A percentile compares a stretch with the other conserved stretches of the same genome.
These are phyloP conservation scores for Maudiozyma pseudohumilis DNA, from an alignment of 805 yeast genomes.

Conservation along the genomic window DNA sequence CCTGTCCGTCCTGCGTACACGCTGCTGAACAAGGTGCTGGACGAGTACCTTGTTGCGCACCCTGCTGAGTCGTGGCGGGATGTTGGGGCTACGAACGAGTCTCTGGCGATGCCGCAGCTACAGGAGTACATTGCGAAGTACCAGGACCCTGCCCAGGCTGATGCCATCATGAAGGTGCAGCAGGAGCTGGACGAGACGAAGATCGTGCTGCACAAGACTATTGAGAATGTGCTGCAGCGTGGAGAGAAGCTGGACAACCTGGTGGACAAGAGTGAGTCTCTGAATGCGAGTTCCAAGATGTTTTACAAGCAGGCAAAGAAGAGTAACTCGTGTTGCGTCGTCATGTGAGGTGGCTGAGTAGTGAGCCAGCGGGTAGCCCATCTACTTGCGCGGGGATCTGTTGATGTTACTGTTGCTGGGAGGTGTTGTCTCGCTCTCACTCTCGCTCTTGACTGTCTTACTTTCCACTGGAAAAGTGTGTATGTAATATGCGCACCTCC, in stretches of 20 bases:
- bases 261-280: slow-evolving; percentile 91
- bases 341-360: too few species aligned
- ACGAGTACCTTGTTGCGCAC: slow-evolving; percentile 77
- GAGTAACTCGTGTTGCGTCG: slow-evolving; percentile 79
- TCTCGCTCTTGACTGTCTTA: too few species aligned
- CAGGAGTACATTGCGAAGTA: slow-evolving; percentile 67
- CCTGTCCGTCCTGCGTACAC: slow-evolving; percentile 97
- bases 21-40: slow-evolving; percentile 77
- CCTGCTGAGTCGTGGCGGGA: slow-evolving; percentile 64
- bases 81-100: slow-evolving; percentile 34
- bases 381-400: too few species aligned
- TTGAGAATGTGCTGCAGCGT: slow-evolving; percentile 86
- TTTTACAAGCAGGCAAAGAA: slow-evolving; percentile 96
- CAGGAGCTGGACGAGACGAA: slow-evolving; percentile 97
- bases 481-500: too few species aligned
- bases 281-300: slow-evolving; percentile 80
- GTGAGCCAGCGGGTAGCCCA: too few species aligned
- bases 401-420: too few species aligned
- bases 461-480: too few species aligned
- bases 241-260: slow-evolving; percentile 92
- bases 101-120: slow-evolving; percentile 36
- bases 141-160: slow-evolving; percentile 97
- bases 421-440: too few species aligned
- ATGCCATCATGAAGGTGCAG: slow-evolving; percentile 92
- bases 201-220: slow-evolving; percentile 90